Base-by-base conservation (phyloP, 139 green algal genomes). In the Dunaliella sp. region DNA sequence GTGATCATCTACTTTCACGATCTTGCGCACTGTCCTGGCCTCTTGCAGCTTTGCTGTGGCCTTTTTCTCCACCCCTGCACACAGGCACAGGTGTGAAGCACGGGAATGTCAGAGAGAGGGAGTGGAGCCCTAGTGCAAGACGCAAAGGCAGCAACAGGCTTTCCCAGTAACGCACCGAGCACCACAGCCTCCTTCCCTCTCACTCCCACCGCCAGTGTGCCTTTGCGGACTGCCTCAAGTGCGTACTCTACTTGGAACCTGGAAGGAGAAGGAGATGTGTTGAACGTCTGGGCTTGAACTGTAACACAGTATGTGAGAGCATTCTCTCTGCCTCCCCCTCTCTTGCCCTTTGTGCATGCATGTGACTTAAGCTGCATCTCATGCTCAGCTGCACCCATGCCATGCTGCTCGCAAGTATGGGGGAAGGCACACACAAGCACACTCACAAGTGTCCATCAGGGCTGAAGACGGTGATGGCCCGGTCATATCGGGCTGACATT, bases 381-480 rank as follows among this genome's bases (percentile, higher is more conserved):
- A 65, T 82, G 2, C 81, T 77, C 32, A n/a, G n/a, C n/a, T n/a
- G n/a, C n/a, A n/a, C n/a, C n/a, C n/a, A n/a, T n/a, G n/a, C n/a
- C n/a, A n/a, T n/a, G n/a, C n/a, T n/a, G n/a, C n/a, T n/a, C n/a
- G n/a, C n/a, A n/a, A n/a, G n/a, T n/a, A n/a, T n/a, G n/a, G n/a
- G n/a, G n/a, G n/a, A n/a, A n/a, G n/a, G n/a, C n/a, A n/a, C n/a
- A n/a, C n/a, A n/a, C n/a, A n/a, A n/a, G n/a, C 16, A 65, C 80
- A 89, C 92, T 87, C 80, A 98, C 88, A 98, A 90, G 84, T 98
- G 96, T 1, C 96, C 98, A 89, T 99, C 98, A 3, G 98, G 98
- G 1, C 91, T 97, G 90, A 99, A 99, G 21, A 99, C 98, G 1
- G 98, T 99, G 91, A 99, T 99, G 35, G 98, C 98, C 65, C 98